Conservation (phyloP, 129 eudicot species). For the Helianthus tuberosus region DNA sequence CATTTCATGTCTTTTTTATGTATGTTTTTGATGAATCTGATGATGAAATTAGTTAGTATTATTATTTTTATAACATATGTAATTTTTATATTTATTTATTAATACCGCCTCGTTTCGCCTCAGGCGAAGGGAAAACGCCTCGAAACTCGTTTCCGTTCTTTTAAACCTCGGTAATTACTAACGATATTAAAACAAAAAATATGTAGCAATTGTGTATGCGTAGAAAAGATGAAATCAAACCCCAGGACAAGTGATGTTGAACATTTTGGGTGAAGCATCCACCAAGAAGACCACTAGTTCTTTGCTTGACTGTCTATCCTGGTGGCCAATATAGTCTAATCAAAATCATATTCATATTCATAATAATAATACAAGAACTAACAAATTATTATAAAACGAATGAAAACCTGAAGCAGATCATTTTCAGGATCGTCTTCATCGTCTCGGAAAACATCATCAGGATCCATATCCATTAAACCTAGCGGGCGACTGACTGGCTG, state of each 20-base stretch:
- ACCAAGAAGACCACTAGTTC: conserved; percentile 78
- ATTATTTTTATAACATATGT: no score
- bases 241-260: conserved; percentile 57
- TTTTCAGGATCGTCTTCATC: conserved; percentile 81
- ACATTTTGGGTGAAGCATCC: conserved; percentile 98
- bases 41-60: no score
- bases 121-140: no score
- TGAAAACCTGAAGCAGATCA: conserved; percentile 55
- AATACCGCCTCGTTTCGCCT: no score
- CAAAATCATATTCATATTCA: no score
- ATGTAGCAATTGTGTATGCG: not conserved
- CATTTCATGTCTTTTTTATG: no score
- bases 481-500: not conserved
- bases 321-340: not conserved
- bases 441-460: conserved; percentile 89
- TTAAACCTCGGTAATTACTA: no score
- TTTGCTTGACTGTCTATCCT: conserved; percentile 73
- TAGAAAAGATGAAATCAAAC: conserved; percentile 34
- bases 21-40: no score
- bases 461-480: conserved; percentile 75
- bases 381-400: not conserved
- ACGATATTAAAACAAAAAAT: not conserved
- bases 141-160: no score
- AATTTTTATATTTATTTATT: no score
- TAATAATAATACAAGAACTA: no score